These are phyloP conservation scores for Thelephora terrestris DNA, from an alignment of 1,284 basidiomycete genomes.

Conservation along the genomic window DNA sequence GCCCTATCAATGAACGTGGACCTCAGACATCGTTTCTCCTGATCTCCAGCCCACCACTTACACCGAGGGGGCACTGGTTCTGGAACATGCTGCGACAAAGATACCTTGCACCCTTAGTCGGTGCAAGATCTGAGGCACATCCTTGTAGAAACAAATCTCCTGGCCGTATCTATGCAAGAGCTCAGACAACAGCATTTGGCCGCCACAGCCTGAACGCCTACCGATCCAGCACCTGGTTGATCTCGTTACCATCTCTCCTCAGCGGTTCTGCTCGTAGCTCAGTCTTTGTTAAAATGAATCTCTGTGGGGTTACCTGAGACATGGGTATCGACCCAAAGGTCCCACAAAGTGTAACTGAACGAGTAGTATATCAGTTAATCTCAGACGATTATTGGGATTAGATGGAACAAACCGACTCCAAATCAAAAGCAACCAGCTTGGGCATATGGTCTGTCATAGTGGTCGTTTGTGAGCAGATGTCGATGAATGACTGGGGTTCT, in stretches of 20 bases:
- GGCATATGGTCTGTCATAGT: conserved; percentile 38
- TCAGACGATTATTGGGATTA: conserved; percentile 4
- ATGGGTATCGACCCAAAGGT: conserved; percentile 77
- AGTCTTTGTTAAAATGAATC: not conserved
- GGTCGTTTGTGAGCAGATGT: not conserved
- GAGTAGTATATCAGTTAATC: not conserved
- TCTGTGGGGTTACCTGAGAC: conserved; percentile 30
- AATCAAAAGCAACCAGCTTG: conserved; percentile 70
- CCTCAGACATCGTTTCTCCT: not conserved
- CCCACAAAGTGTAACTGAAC: conserved; percentile 73
- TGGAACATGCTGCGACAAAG: conserved; percentile 65
- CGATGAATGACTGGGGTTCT: too few relatives aligned
- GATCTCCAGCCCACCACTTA: conserved; percentile 29
- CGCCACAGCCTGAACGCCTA: conserved; percentile 16
- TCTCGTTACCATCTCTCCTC: conserved; percentile 39
- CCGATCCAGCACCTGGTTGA: conserved; percentile 58
- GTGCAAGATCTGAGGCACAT: conserved; percentile 71
- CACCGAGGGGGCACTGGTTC: conserved; percentile 64
- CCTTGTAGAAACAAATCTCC: conserved; percentile 58
- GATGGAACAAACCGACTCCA: conserved; percentile 50
- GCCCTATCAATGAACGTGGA: conserved; percentile 37
- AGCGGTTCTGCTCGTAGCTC: conserved; percentile 42
- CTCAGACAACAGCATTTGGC: conserved; percentile 1
- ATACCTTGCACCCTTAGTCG: conserved; percentile 44
- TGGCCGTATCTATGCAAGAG: conserved; percentile 35